These are phyloP conservation scores for Handroanthus guayacan DNA, from an alignment of 257 asterid species.

Conservation along the genomic window DNA sequence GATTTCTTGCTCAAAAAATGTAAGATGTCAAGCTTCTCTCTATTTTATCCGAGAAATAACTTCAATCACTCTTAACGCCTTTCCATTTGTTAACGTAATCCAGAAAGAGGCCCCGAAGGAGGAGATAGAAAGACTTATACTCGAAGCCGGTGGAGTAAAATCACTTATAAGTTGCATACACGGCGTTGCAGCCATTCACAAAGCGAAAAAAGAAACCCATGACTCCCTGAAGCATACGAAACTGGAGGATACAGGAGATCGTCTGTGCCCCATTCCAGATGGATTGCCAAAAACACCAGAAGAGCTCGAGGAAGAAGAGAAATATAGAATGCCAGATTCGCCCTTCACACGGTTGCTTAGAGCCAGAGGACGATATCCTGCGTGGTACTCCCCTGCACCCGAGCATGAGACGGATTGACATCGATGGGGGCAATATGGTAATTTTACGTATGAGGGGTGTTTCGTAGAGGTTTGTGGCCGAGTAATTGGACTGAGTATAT, in stretches of 20 bases:
- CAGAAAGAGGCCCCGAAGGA: conserved; percentile 84
- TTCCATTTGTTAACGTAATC: background rate
- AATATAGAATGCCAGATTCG: conserved; percentile 83
- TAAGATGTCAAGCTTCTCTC: background rate
- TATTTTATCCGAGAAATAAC: background rate
- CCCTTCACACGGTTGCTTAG: conserved; percentile 83
- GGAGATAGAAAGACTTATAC: conserved; percentile 82
- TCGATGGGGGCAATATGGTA: background rate
- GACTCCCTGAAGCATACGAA: conserved; percentile 30
- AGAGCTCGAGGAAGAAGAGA: conserved; percentile 93
- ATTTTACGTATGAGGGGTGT: background rate
- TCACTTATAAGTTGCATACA: conserved; percentile 79
- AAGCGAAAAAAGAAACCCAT: conserved; percentile 47
- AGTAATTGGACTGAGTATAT: background rate
- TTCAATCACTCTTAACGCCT: background rate
- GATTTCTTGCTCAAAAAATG: background rate
- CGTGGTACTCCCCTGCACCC: conserved; percentile 78
- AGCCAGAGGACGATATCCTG: conserved; percentile 71
- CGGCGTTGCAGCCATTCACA: conserved; percentile 69
- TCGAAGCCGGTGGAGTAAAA: conserved; percentile 80
- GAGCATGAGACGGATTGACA: conserved; percentile 58
- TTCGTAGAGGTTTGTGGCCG: too few species aligned
- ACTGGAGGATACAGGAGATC: conserved; percentile 14
- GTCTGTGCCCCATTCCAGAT: conserved; percentile 73
- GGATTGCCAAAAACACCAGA: conserved; percentile 79